phyloP scores from a whole-genome alignment of 2,329 filamentous ascomycete species.

The Fusarium algeriense region DNA sequence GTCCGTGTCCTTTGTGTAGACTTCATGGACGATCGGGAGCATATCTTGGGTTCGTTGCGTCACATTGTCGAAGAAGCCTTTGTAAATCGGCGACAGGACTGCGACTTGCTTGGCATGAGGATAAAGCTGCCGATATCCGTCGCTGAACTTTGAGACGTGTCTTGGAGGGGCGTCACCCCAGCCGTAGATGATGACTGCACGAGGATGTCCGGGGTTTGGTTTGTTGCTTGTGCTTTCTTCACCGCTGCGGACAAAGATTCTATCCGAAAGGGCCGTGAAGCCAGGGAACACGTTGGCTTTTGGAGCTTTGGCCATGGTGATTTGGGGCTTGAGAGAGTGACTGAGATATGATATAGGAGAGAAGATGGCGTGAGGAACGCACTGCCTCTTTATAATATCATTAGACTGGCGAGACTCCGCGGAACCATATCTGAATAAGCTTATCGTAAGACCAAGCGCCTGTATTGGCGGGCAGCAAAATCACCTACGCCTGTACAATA shows the following conservation, averaged over 20 bases:
- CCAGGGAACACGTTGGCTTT: rapidly evolving
- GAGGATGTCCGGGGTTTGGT: background rate
- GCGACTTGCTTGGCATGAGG: background rate
- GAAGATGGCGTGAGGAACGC: no score
- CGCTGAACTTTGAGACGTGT: conserved; percentile 1
- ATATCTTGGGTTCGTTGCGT: conserved; percentile 1
- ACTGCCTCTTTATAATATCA: background rate
- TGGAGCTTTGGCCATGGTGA: background rate
- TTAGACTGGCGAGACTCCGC: no score
- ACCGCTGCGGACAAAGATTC: background rate
- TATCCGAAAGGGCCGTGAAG: background rate
- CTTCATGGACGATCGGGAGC: conserved; percentile 1
- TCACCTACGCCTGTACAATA: background rate
- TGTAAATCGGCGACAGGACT: background rate
- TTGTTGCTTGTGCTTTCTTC: background rate
- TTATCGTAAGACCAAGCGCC: background rate
- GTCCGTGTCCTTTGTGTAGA: background rate
- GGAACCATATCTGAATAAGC: background rate
- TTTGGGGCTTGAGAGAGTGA: no score
- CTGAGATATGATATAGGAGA: no score
- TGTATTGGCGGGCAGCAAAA: no score
- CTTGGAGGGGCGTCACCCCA: conserved; percentile 18
- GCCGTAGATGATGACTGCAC: conserved; percentile 3
- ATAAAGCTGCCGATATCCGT: background rate
- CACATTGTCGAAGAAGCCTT: conserved; percentile 7